Conservation (phyloP, 1,284 basidiomycete species). For the Albatrellus sp. region DNA sequence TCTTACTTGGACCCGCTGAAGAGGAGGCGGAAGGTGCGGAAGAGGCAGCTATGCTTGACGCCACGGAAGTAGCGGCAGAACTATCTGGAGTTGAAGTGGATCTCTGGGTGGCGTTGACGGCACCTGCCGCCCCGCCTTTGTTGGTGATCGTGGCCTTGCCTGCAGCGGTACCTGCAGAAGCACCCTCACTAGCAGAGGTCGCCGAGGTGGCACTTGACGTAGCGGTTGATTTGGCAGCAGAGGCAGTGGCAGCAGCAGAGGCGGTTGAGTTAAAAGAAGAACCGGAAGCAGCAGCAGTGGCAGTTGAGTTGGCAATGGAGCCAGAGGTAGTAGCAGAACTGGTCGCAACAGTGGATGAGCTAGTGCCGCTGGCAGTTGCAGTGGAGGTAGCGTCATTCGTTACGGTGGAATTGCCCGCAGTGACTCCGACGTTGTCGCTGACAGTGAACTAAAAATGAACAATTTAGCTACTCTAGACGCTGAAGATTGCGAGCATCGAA, state of each 20-base stretch:
- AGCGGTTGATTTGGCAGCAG: neutral
- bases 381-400: conserved; percentile 3
- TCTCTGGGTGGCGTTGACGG: too few relatives aligned
- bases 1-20: neutral
- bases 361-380: neutral
- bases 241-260: neutral
- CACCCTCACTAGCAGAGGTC: neutral
- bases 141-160: neutral
- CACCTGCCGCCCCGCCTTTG: neutral
- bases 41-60: neutral
- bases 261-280: neutral
- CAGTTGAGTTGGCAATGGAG: neutral
- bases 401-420: conserved; percentile 10
- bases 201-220: neutral
- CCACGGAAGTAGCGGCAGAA: neutral
- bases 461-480: neutral
- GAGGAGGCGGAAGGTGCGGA: neutral
- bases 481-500: neutral
- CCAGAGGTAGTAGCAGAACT: neutral
- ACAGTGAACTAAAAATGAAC: neutral
- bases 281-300: neutral
- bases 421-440: neutral
- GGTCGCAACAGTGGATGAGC: neutral
- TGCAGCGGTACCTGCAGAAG: neutral
- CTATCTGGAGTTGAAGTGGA: neutral